phyloP scores from a whole-genome alignment of 495 filamentous ascomycete genomes.

The Cairneyella variabilis region DNA sequence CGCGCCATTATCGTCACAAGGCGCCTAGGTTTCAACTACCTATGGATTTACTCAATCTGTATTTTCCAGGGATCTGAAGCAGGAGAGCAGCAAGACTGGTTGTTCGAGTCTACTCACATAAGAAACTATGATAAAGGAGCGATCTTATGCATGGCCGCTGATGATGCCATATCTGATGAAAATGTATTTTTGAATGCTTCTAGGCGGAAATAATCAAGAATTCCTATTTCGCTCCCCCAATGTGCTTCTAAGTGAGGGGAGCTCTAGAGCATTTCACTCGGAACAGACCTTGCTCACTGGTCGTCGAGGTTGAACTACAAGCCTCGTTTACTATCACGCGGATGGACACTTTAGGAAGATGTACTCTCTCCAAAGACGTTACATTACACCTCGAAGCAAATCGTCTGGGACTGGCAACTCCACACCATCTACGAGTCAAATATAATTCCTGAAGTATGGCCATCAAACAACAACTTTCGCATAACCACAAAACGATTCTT shows the following conservation, averaged over 20 bases:
- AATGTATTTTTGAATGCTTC: neutral
- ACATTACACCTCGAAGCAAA: neutral
- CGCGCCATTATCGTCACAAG: slow-evolving; percentile 21
- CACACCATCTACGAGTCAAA: neutral
- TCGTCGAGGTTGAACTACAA: neutral
- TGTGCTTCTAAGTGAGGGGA: neutral
- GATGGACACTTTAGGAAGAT: slow-evolving; percentile 3
- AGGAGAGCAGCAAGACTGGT: slow-evolving; percentile 25
- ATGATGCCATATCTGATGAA: neutral
- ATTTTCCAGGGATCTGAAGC: slow-evolving; percentile 30
- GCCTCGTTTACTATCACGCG: neutral
- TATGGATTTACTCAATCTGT: slow-evolving; percentile 31
- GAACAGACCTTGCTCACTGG: neutral
- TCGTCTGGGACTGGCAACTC: neutral
- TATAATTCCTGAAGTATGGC: neutral
- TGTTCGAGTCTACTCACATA: slow-evolving; percentile 22
- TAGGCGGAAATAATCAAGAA: neutral
- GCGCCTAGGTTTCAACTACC: slow-evolving; percentile 23
- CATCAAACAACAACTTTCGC: neutral
- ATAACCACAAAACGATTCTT: neutral
- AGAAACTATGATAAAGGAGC: slow-evolving; percentile 21
- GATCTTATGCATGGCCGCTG: slow-evolving; percentile 16
- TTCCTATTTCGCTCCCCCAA: neutral
- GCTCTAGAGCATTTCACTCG: neutral
- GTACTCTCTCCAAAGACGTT: neutral